A percentile compares a stretch with the other conserved stretches of the same genome.
Conservation (phyloP, 2,329 filamentous ascomycete species). For the Pestalotiopsis sp. region DNA sequence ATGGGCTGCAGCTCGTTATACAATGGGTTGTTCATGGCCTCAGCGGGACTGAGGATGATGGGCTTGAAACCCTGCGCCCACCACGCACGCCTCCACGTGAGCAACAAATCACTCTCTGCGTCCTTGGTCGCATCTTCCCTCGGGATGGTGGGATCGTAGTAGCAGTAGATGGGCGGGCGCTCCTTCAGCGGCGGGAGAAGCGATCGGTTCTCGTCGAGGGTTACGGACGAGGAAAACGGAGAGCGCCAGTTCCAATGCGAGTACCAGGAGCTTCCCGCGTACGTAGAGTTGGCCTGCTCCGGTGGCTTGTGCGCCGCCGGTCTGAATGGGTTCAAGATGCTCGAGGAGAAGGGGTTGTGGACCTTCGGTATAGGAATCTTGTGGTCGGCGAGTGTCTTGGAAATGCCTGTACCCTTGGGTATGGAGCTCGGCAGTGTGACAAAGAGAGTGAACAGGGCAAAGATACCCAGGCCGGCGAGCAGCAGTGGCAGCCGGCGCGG, state of each 20-base stretch:
- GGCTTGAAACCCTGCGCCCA: conserved; percentile 93
- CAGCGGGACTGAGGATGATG: conserved; percentile 75
- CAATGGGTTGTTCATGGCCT: conserved; percentile 81
- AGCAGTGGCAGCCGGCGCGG: conserved; percentile 56
- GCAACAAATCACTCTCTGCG: conserved; percentile 76
- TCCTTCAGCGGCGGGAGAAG: conserved; percentile 76
- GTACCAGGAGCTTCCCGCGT: conserved; percentile 81
- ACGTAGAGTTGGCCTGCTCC: conserved; percentile 76
- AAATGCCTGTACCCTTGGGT: conserved; percentile 51
- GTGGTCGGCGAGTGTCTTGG: conserved; percentile 48
- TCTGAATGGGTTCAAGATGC: conserved; percentile 66
- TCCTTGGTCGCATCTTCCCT: conserved; percentile 67
- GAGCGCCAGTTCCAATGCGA: conserved; percentile 88
- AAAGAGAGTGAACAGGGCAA: conserved; percentile 57
- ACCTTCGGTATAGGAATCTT: conserved; percentile 53
- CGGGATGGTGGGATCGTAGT: conserved; percentile 72
- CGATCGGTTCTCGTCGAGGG: conserved; percentile 79
- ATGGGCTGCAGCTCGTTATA: conserved; percentile 71
- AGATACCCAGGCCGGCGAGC: conserved; percentile 51
- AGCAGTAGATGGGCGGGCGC: conserved; percentile 83
- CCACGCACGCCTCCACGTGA: conserved; percentile 92
- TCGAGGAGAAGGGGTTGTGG: conserved; percentile 49
- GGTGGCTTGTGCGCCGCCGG: conserved; percentile 72
- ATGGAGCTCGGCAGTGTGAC: conserved; percentile 52
- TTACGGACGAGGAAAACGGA: conserved; percentile 82